Conservation (phyloP, 2,329 filamentous ascomycete species). For the Monilinia fructigena region DNA sequence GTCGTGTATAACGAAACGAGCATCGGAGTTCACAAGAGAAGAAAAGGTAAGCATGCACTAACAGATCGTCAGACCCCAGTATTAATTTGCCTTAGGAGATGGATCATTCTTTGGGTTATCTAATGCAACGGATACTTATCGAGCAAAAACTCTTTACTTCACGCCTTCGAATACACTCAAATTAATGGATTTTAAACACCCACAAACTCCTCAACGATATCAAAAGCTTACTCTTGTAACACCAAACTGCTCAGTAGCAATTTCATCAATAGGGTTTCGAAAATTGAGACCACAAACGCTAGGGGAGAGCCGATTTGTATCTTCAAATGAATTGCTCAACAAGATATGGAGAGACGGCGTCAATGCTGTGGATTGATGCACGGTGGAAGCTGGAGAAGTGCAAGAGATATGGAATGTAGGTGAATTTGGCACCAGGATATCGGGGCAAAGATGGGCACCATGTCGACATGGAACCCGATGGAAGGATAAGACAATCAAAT, state of each 20-base stretch:
- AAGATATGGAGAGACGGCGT: constrained; percentile 32
- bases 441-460: constrained; percentile 14
- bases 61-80: not conserved
- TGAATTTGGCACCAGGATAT: constrained; percentile 14
- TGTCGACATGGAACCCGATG: constrained; percentile 9
- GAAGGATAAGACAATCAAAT: constrained; percentile 16
- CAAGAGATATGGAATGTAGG: constrained; percentile 8
- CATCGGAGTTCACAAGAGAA: constrained; percentile 26
- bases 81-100: constrained; percentile 29
- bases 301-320: constrained; percentile 28
- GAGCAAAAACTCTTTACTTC: constrained; percentile 26
- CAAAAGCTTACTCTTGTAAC: constrained; percentile 31
- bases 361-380: constrained; percentile 12
- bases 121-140: constrained; percentile 35
- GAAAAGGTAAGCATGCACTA: constrained; percentile 23
- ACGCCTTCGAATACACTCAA: constrained; percentile 23
- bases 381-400: constrained; percentile 16
- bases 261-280: constrained; percentile 29
- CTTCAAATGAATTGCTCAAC: constrained; percentile 30
- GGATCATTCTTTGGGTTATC: constrained; percentile 34
- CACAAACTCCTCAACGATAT: constrained; percentile 32
- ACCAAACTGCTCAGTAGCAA: constrained; percentile 27
- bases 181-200: constrained; percentile 24
- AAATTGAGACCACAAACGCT: constrained; percentile 25
- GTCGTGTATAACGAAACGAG: constrained; percentile 33